These are phyloP conservation scores for Telfairia occidentalis DNA, from an alignment of 331 rosid species.

Conservation along the genomic window DNA sequence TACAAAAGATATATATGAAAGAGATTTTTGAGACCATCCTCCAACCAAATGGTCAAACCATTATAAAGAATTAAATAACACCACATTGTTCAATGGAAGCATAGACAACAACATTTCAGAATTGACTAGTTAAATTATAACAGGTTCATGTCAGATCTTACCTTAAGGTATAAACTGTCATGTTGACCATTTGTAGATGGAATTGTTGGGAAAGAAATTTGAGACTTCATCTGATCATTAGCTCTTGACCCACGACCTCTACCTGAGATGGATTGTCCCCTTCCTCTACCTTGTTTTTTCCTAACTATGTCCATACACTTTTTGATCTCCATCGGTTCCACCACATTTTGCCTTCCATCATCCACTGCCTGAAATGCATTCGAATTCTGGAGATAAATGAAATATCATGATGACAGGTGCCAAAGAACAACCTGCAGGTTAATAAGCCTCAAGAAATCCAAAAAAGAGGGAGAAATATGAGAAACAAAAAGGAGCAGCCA, in stretches of 20 bases:
- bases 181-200: constrained; percentile 61
- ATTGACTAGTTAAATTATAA: constrained; percentile 1
- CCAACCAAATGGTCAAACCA: background rate
- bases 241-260: constrained; percentile 72
- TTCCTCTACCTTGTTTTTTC: constrained; percentile 83
- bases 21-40: background rate
- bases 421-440: background rate
- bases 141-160: constrained; percentile 13
- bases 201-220: constrained; percentile 35
- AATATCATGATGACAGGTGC: background rate
- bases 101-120: background rate
- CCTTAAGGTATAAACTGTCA: constrained; percentile 46
- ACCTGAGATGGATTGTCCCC: constrained; percentile 56
- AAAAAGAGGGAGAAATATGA: background rate
- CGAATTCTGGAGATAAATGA: background rate
- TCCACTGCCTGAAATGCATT: constrained; percentile 37
- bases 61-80: background rate
- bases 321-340: constrained; percentile 46
- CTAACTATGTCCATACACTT: constrained; percentile 38
- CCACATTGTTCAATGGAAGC: background rate
- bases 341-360: constrained; percentile 49
- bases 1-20: background rate
- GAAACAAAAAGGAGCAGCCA: background rate
- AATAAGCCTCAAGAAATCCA: background rate
- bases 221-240: constrained; percentile 54